Base-by-base conservation (phyloP, 2,329 filamentous ascomycete species). In the Blumeria graminis region DNA sequence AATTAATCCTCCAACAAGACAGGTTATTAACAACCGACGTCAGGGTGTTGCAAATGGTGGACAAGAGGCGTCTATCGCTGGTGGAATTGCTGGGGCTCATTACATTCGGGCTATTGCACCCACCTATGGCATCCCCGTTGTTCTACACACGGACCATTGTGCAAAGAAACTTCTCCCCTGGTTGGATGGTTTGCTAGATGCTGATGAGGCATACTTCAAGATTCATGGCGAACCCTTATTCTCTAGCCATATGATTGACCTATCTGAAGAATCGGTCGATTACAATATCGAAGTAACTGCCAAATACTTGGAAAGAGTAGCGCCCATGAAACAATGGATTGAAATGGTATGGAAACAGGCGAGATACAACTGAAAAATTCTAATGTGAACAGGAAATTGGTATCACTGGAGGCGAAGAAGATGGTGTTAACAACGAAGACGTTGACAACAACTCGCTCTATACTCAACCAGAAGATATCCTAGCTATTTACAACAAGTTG, bases 161-260 rank as follows among this genome's bases (percentile, higher is more conserved):
- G 90, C 92, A 69, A 96, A 96, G 85, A 96, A 96, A 82, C 86
- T 96, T 58, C 82, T 96, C 57, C 92, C 92, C 60, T 96, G 90
- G 90, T 76, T 96, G 69, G 89, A 95, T 68, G 89, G 89, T 69
- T 89, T 95, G 82, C 73, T 96, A 65, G 88, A 92, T 61, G 90
- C 82, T 65, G 92, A 96, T 68, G 92, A 96, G 80, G 77, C 75
- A 59, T 90, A 89, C 77, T 95, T 94, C 84, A 93, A 95, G 82
- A 71, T 80, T 69, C 80, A 90, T 69, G 85, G 85, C 73, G 84
- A 89, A 72, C 90, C 92, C 62, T 83, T 96, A 60, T 96, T 93
- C 81, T 88, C 82, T 69, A 86, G 80, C 65, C 92, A 98, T 82
- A 98, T 98, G 92, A 94, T 96, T 68, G 92, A 98, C 72, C 74